Evolutionary conservation across 2,329 filamentous ascomycete genomes (phyloP).

Genomic region (Bipolaris victoriae): DNA sequence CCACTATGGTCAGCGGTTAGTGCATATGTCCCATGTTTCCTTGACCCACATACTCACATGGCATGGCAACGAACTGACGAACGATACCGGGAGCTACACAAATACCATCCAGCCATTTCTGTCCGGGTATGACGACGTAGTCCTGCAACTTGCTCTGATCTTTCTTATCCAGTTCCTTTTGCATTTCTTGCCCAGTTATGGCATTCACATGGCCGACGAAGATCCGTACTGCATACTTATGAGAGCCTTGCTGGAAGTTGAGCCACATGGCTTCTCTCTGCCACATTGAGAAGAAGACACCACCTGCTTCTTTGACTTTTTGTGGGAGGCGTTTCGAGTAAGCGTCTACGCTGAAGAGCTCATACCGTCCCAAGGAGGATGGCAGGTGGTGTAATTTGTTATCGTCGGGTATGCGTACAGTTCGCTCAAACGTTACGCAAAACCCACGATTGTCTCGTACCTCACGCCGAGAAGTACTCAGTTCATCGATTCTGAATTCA

Average conservation of each 20-base stretch:
- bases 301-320: neutral
- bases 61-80: slow-evolving; percentile 4
- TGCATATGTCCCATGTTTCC: no score
- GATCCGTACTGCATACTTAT: neutral
- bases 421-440: neutral
- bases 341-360: neutral
- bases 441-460: neutral
- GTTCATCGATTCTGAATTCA: neutral
- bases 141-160: neutral
- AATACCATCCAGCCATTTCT: neutral
- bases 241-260: neutral
- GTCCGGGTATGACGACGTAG: neutral
- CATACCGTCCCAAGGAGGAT: neutral
- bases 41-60: no score
- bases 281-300: slow-evolving; percentile 1
- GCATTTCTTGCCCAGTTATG: neutral
- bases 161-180: neutral
- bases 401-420: neutral
- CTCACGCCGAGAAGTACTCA: neutral
- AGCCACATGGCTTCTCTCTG: slow-evolving; percentile 7
- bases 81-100: neutral
- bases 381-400: neutral
- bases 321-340: neutral
- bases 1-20: neutral
- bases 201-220: neutral